Conservation (phyloP, 805 yeast species). For the Wickerhamomyces chambardii region DNA sequence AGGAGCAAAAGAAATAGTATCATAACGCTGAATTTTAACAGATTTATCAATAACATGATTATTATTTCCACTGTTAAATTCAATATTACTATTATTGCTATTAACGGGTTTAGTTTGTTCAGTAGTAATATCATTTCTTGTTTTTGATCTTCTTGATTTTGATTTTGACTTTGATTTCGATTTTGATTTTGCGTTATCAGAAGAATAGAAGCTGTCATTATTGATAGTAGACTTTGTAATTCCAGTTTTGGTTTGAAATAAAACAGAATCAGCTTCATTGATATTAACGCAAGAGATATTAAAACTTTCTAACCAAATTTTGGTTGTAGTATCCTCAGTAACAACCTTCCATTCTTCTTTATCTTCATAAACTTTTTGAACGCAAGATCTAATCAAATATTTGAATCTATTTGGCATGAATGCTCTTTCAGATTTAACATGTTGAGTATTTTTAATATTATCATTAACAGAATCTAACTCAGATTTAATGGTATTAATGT, state of each 20-base stretch:
- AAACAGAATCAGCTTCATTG: slow-evolving; percentile 33
- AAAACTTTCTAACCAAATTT: slow-evolving; percentile 44
- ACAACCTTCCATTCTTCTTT: slow-evolving; percentile 44
- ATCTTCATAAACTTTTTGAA: slow-evolving; percentile 37
- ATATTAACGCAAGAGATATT: slow-evolving; percentile 44
- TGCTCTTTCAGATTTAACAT: slow-evolving; percentile 19
- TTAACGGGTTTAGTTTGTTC: no score
- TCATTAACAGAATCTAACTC: slow-evolving; percentile 1
- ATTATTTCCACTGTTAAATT: slow-evolving; percentile 13
- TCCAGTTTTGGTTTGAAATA: slow-evolving; percentile 8
- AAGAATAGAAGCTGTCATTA: no score
- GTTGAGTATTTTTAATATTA: slow-evolving; percentile 1
- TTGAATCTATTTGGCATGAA: slow-evolving; percentile 44
- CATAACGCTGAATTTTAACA: slow-evolving; percentile 33
- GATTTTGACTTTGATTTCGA: slow-evolving; percentile 1
- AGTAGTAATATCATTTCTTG: no score
- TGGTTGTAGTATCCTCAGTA: slow-evolving; percentile 49
- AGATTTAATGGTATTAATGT: slow-evolving; percentile 5
- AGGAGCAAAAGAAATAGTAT: slow-evolving; percentile 45
- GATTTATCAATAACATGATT: slow-evolving; percentile 4
- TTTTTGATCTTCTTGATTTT: slow-evolving; percentile 1
- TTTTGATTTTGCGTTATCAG: no score
- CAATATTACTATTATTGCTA: slow-evolving; percentile 15
- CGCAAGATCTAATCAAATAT: slow-evolving; percentile 47
- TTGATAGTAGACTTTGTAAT: slow-evolving; percentile 19